Evolutionary conservation across 106 monocot genomes (phyloP).

Genomic region (Platanthera guangdongensis): DNA sequence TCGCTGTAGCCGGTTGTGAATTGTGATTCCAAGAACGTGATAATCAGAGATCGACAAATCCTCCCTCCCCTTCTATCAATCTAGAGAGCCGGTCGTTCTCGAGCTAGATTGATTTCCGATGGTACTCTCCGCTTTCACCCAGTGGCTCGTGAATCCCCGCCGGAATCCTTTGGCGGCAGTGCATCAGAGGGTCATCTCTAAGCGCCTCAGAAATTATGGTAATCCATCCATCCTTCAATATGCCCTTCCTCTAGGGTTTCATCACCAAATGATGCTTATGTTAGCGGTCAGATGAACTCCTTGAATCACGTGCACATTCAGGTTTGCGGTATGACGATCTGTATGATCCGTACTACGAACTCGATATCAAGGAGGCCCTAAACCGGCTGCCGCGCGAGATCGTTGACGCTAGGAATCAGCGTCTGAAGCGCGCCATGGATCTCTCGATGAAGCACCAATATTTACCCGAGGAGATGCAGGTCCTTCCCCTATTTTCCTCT

Average conservation of each 20-base stretch:
- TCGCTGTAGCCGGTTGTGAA: too few relatives aligned
- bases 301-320: slow-evolving; percentile 8
- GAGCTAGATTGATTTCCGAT: slow-evolving; percentile 7
- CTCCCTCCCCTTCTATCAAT: too few relatives aligned
- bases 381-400: slow-evolving; percentile 77
- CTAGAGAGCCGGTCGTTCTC: background rate
- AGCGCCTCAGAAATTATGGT: slow-evolving; percentile 84
- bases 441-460: slow-evolving; percentile 99
- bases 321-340: slow-evolving; percentile 88
- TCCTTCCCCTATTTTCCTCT: background rate
- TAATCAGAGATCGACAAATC: too few relatives aligned
- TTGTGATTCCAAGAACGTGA: too few relatives aligned
- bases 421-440: slow-evolving; percentile 95
- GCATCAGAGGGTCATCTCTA: slow-evolving; percentile 62
- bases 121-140: slow-evolving; percentile 14
- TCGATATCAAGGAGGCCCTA: slow-evolving; percentile 98
- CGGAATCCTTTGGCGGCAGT: slow-evolving; percentile 65
- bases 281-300: background rate
- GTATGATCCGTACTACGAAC: slow-evolving; percentile 71
- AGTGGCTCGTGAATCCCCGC: slow-evolving; percentile 62
- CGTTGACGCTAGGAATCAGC: slow-evolving; percentile 87
- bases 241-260: background rate
- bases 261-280: background rate
- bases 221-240: background rate
- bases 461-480: slow-evolving; percentile 73